Conservation (phyloP, 768 basidiomycete genomes). For the Cystofilobasidium macerans region DNA sequence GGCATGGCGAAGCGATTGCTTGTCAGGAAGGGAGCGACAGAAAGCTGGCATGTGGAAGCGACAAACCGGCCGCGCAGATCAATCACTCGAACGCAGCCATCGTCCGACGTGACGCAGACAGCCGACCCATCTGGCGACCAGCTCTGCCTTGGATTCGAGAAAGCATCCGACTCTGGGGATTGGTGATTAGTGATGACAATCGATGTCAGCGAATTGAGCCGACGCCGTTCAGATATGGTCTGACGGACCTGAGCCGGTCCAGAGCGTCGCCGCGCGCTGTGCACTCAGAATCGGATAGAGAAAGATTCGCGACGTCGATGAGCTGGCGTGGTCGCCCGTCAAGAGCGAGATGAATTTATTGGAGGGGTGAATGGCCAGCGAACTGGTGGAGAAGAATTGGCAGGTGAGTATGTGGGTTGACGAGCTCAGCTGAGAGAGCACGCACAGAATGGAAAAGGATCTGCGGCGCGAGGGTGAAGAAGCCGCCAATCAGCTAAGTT, state of each 20-base stretch:
- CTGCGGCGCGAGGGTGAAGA: constrained; percentile 25
- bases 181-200: not conserved
- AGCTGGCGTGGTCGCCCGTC: constrained; percentile 19
- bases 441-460: constrained; percentile 22
- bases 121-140: constrained; percentile 30
- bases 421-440: not conserved
- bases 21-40: not conserved
- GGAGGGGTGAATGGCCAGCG: constrained; percentile 16
- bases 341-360: constrained; percentile 16
- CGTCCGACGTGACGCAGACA: constrained; percentile 33
- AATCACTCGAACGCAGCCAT: constrained; percentile 32
- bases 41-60: not conserved
- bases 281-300: constrained; percentile 32
- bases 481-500: not conserved
- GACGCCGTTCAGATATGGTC: not conserved
- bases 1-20: not conserved
- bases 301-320: constrained; percentile 28
- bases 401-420: not conserved
- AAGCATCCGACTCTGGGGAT: constrained; percentile 28
- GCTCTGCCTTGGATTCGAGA: constrained; percentile 30
- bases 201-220: not conserved
- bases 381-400: constrained; percentile 26
- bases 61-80: constrained; percentile 25
- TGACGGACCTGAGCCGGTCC: constrained; percentile 11
- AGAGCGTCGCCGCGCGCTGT: constrained; percentile 11